Percentiles rank a stretch among this genome's conserved stretches.
phyloP scores from a whole-genome alignment of 768 basidiomycete species.

The Dioszegia aurantiaca region DNA sequence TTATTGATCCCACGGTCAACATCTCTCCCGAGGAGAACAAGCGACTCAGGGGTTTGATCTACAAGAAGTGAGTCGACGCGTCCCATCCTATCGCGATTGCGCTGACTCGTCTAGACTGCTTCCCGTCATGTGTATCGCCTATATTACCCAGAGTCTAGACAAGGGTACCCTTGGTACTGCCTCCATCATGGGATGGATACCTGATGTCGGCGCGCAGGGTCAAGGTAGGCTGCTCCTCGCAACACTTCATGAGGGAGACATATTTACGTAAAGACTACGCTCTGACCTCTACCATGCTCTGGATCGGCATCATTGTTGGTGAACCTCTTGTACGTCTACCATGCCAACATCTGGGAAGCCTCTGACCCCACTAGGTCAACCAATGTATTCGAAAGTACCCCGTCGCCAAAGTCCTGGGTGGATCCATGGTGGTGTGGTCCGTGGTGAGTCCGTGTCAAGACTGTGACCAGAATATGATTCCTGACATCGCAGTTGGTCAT shows the following conservation, averaged over 20 bases:
- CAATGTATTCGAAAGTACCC: constrained; percentile 34
- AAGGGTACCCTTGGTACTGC: constrained; percentile 33
- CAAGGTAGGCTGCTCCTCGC: background rate
- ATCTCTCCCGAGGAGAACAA: constrained; percentile 48
- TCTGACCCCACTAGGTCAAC: constrained; percentile 13
- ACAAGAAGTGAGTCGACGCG: constrained; percentile 16
- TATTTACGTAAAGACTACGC: constrained; percentile 25
- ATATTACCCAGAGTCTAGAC: constrained; percentile 35
- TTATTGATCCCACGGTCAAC: constrained; percentile 27
- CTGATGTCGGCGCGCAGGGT: constrained; percentile 23
- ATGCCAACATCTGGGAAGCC: background rate
- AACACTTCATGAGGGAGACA: background rate
- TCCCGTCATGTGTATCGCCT: constrained; percentile 23
- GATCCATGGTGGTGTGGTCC: constrained; percentile 30
- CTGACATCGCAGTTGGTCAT: constrained; percentile 11
- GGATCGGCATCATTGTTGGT: constrained; percentile 37
- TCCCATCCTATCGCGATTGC: too few relatives aligned
- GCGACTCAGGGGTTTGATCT: constrained; percentile 23
- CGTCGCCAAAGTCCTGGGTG: constrained; percentile 27
- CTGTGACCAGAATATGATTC: background rate
- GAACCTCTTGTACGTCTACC: constrained; percentile 27
- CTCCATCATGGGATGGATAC: constrained; percentile 33
- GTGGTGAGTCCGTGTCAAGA: constrained; percentile 9
- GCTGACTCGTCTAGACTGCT: constrained; percentile 13
- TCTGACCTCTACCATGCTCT: constrained; percentile 35